These are phyloP conservation scores for Entophlyctis helioformis DNA, from an alignment of 192 early-diverging fungal genomes.

Conservation along the genomic window DNA sequence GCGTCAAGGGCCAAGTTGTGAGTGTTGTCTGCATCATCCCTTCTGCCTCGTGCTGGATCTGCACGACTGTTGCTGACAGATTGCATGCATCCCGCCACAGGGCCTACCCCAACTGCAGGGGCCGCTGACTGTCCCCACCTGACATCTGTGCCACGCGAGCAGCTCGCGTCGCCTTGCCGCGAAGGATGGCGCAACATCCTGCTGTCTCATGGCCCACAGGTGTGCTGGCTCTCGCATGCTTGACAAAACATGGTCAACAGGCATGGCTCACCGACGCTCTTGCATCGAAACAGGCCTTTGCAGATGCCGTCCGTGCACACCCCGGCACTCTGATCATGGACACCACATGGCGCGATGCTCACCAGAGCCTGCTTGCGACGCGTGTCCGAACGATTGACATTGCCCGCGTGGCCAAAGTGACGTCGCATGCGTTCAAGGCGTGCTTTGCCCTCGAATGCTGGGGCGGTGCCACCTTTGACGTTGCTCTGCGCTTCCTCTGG, in stretches of 20 bases:
- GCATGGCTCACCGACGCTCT: neutral
- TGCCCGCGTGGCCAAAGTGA: constrained; percentile 76
- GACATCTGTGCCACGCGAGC: constrained; percentile 19
- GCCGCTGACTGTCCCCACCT: constrained; percentile 52
- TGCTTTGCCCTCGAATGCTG: constrained; percentile 93
- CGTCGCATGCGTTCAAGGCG: constrained; percentile 75
- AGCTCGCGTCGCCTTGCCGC: constrained; percentile 38
- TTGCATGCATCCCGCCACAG: neutral
- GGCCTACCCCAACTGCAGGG: constrained; percentile 49
- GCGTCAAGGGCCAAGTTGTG: constrained; percentile 74
- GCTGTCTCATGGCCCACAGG: constrained; percentile 66
- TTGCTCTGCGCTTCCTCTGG: constrained; percentile 88
- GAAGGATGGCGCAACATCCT: constrained; percentile 85
- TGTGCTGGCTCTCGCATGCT: neutral
- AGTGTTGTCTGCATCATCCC: no score
- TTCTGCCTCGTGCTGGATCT: no score
- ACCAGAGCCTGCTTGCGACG: constrained; percentile 90
- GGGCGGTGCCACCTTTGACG: constrained; percentile 98
- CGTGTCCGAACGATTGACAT: constrained; percentile 92
- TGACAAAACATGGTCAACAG: neutral
- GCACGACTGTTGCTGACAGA: no score
- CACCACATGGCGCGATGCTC: constrained; percentile 92
- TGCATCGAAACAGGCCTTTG: constrained; percentile 49
- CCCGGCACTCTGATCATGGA: constrained; percentile 86
- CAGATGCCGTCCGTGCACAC: constrained; percentile 79